Evolutionary conservation across 441 rosid species (phyloP), one percentile per base, ranked within the genome.

Genomic region (Populus hybrid): DNA sequence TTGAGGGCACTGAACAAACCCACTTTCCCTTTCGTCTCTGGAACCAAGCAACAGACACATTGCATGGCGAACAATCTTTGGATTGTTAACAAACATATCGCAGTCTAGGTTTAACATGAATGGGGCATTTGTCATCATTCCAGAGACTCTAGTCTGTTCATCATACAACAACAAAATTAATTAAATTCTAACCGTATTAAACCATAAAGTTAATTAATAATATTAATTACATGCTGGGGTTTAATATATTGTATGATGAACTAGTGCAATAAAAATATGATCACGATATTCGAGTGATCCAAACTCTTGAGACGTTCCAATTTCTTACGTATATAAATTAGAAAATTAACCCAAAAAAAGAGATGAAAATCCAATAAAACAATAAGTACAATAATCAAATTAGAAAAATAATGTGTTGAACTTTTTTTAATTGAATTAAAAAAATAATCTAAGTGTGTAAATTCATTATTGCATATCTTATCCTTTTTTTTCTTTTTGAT

Each of bases 101-200:
- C 89, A 88, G 66, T 90, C 92, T 14, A 89, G 82, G 63, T 90
- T 90, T 63, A 86, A 78, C 86, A 89, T 85, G 76, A 84, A 79
- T 0, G 94, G 89, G 1, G 92, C 89, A 71, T 90, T 89, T 6
- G 91, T 88, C 86, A 91, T 85, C 76, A 91, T n/a, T 23, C 91
- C 95, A 1, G 97, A 92, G 0, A 91, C 91, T 67, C 93, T 81
- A 0, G 81, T 84, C 97, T 90, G 84, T 61, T 70, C 24, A 30
- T 59, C 61, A 53, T 18, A 18, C 61, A 53, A 6, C 21, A 53
- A 18, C 1, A 53, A 53, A 53, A 53, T 53, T 53, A 6, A 53
- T 53, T 2, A 18, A 53, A 18, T 18, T 53, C 8, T 53, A 16
- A 53, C n/a, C 21, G n/a, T 18, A 6, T 16, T 53, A 18, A 16